phyloP scores from a whole-genome alignment of 2,329 filamentous ascomycete genomes.

The Aspergillus alliaceus region DNA sequence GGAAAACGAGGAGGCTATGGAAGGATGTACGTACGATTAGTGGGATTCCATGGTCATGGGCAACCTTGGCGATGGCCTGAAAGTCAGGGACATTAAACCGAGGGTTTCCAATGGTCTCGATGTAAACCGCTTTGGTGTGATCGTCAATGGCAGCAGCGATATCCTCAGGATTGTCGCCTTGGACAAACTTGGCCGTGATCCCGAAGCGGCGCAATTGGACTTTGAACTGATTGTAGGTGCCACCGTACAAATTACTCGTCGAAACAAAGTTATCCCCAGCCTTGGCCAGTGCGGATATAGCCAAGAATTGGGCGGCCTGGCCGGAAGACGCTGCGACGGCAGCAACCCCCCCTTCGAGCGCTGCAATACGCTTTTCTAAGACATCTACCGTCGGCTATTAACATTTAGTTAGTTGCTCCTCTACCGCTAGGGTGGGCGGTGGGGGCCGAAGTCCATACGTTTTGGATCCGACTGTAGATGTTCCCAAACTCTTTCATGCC shows the following conservation, averaged over 20 bases:
- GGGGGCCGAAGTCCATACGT: too few relatives aligned
- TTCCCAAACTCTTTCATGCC: slow-evolving; percentile 96
- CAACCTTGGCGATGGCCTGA: slow-evolving; percentile 78
- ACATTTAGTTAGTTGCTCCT: neutral
- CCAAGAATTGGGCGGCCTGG: slow-evolving; percentile 89
- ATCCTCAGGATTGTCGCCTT: slow-evolving; percentile 75
- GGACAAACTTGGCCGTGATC: slow-evolving; percentile 83
- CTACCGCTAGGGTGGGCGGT: too few relatives aligned
- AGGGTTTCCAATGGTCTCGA: slow-evolving; percentile 93
- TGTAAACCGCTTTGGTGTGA: slow-evolving; percentile 86
- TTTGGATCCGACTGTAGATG: slow-evolving; percentile 96
- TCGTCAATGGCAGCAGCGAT: slow-evolving; percentile 84
- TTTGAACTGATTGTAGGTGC: slow-evolving; percentile 97
- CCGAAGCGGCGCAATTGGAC: slow-evolving; percentile 84
- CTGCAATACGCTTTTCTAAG: slow-evolving; percentile 94
- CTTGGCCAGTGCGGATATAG: slow-evolving; percentile 78
- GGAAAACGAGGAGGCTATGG: too few relatives aligned
- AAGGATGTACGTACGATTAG: slow-evolving; percentile 56
- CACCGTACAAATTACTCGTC: slow-evolving; percentile 87
- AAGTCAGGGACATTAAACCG: slow-evolving; percentile 91
- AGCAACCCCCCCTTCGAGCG: slow-evolving; percentile 86
- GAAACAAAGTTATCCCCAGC: slow-evolving; percentile 91
- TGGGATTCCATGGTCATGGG: slow-evolving; percentile 69
- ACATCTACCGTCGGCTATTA: slow-evolving; percentile 95
- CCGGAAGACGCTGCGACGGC: slow-evolving; percentile 83